Evolutionary conservation across 176 grass and related monocot species (phyloP), one percentile per base, ranked within the genome.

Genomic region (Dendrocalamus sinicus): DNA sequence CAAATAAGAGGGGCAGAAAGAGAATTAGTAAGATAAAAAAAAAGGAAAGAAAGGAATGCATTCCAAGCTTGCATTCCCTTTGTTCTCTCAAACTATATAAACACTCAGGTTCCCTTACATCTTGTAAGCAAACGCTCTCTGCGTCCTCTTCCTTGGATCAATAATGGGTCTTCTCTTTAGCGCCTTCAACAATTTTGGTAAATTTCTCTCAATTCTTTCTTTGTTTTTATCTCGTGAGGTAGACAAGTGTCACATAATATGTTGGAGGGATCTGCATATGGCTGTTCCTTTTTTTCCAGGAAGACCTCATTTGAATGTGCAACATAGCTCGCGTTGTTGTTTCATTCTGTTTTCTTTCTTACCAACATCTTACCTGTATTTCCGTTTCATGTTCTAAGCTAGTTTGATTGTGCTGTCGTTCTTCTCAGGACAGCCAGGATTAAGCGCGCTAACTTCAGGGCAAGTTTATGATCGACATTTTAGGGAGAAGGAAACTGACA

Each of bases 131-230:
- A 24, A 85, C 67, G 65, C n/a, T 57, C 50, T 78, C 17, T 24
- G 50, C 73, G 28, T 52, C 54, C 59, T 63, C 43, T 75, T 39
- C 7, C 48, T 62, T 86, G 78, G 64, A 70, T 50, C 52, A 69
- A 94, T 86, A 72, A 94, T 94, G 92, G 92, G 92, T 65, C 35
- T 71, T 79, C n/a, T 88, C 55, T 85, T 92, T 23, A 79, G 92
- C 13, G 85, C 61, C 45, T 20, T 94, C 0, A 83, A 14, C 85
- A 94, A 88, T 68, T 41, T 90, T 9, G 93, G 90, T 92, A 86
- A 90, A 6, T 80, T 7, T 51, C 9, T 78, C 60, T 84, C 78
- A 35, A 22, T 20, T 35, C 55, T 43, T 73, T 77, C 47, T 79
- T 35, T 67, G 24, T 46, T 66, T 77, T 54, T 37, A 43, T 53